Base-by-base conservation (phyloP, 2,329 filamentous ascomycete genomes). In the Ceratocystiopsis sp. region DNA sequence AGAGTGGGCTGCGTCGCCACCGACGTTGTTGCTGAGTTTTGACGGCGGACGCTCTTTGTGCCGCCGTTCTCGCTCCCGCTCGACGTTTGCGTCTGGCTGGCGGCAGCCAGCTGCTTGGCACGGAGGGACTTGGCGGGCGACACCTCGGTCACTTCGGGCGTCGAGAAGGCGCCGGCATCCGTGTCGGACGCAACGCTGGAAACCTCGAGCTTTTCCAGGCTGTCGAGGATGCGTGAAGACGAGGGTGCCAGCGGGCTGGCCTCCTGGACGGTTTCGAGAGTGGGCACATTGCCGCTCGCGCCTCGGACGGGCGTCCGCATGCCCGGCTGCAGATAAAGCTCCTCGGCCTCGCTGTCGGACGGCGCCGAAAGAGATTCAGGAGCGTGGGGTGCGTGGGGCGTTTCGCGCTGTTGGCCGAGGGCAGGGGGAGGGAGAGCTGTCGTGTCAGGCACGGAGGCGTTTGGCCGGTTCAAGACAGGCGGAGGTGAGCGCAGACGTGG, bases 181-280 rank as follows among this genome's bases (percentile, higher is more conserved):
- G 61, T 53, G 45, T 67, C 63, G 2, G 61, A 61, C 4, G 57
- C 54, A 10, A 69, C 58, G 52, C 67, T 69, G 48, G 73, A 66
- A 11, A 41, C 42, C 37, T 66, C 65, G 19, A 66, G 61, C 57
- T 65, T 71, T 45, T 74, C 71, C 42, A 71, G 52, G 10, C 25
- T 29, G 25, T 29, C 25, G 25, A 29, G 25, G 10, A 11, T 11
- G 25, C 25, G 25, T 10, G 25, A 29, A 8, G 25, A 29, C 52
- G 84, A 81, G 1, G 82, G 83, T 41, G 75, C 78, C 37, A 80
- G 77, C 47, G 84, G 73, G 61, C 84, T 91, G 43, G 81, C 78
- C 66, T 95, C 89, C 57, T 94, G 82, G 15, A 96, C 89, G 0
- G 91, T 95, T 61, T 93, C 89, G 45, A 95, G 64, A 40, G 74